These are phyloP conservation scores for Gossypium trilobum DNA, from an alignment of 441 rosid species.

Conservation along the genomic window DNA sequence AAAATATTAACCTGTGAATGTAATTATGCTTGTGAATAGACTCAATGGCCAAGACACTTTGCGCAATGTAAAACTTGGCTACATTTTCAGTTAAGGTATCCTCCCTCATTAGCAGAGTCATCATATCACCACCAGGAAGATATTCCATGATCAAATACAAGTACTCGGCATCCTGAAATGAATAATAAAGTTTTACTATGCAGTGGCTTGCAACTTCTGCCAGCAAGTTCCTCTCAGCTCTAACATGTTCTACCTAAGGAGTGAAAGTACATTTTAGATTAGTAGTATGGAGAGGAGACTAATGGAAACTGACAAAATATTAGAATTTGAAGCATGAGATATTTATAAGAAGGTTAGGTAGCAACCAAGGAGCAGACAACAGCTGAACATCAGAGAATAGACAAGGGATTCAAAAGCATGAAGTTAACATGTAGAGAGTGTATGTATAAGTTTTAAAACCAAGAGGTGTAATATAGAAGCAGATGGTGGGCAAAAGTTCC, in stretches of 20 bases:
- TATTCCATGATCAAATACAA: slow-evolving; percentile 90
- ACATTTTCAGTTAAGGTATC: slow-evolving; percentile 83
- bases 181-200: slow-evolving; percentile 90
- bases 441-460: background rate
- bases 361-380: background rate
- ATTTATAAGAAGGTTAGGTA: background rate
- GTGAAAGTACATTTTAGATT: slow-evolving; percentile 10
- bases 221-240: slow-evolving; percentile 91
- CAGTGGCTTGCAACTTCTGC: slow-evolving; percentile 95
- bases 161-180: slow-evolving; percentile 90
- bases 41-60: slow-evolving; percentile 85
- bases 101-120: slow-evolving; percentile 91
- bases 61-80: slow-evolving; percentile 87
- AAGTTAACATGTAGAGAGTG: background rate
- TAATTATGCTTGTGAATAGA: slow-evolving; percentile 89
- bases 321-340: background rate
- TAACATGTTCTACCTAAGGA: slow-evolving; percentile 87
- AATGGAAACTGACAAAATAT: background rate
- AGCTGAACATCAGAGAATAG: background rate
- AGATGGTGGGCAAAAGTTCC: background rate
- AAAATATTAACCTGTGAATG: slow-evolving; percentile 65
- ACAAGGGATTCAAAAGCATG: background rate
- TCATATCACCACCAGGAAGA: slow-evolving; percentile 95
- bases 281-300: background rate
- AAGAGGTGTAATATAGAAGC: background rate